These are phyloP conservation scores for Ramularia endophylla DNA, from an alignment of 2,329 filamentous ascomycete genomes.

Conservation along the genomic window DNA sequence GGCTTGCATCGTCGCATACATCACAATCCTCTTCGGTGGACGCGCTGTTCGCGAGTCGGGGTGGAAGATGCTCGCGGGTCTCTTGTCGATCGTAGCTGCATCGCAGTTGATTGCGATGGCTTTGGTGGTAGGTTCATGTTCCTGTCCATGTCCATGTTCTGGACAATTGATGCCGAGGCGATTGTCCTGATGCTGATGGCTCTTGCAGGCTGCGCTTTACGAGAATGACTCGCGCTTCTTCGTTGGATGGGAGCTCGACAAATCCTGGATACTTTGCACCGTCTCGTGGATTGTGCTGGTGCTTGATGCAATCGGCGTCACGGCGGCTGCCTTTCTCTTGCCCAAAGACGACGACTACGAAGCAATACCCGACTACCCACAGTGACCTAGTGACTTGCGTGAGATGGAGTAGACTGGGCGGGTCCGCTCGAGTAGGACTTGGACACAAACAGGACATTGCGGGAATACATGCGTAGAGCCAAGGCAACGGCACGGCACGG, in stretches of 20 bases:
- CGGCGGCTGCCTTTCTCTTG: constrained; percentile 61
- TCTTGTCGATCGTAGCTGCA: constrained; percentile 61
- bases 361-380: constrained; percentile 45
- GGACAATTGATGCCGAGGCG: background rate
- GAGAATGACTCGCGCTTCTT: constrained; percentile 80
- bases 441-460: too few relatives aligned
- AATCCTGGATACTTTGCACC: constrained; percentile 66
- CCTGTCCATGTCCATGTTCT: too few relatives aligned
- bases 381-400: background rate
- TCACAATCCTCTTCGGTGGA: constrained; percentile 70
- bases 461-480: too few relatives aligned
- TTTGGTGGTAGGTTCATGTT: constrained; percentile 67
- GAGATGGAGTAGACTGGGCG: too few relatives aligned
- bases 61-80: constrained; percentile 67
- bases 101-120: constrained; percentile 72
- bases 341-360: constrained; percentile 84
- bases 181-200: constrained; percentile 4
- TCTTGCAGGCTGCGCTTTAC: constrained; percentile 67
- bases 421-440: too few relatives aligned
- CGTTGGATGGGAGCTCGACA: constrained; percentile 73
- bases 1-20: constrained; percentile 71
- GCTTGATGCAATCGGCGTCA: constrained; percentile 52
- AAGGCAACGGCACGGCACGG: too few relatives aligned
- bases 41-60: constrained; percentile 73
- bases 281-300: constrained; percentile 53